phyloP scores from a whole-genome alignment of 2,329 filamentous ascomycete species.

The Lomentospora prolificans region DNA sequence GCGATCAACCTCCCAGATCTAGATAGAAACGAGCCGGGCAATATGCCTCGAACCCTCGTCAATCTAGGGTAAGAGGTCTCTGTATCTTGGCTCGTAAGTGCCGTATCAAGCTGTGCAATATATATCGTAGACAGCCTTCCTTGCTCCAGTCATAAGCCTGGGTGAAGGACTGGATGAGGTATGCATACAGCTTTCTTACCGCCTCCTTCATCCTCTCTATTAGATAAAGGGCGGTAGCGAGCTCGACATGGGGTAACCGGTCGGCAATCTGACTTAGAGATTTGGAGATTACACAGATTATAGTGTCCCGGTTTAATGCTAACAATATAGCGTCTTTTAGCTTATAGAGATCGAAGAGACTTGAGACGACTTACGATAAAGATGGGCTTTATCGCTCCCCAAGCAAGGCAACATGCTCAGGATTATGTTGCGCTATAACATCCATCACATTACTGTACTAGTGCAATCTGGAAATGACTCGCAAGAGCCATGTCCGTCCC shows the following conservation, averaged over 20 bases:
- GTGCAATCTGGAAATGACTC: neutral
- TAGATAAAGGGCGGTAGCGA: neutral
- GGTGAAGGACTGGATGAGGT: neutral
- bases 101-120: neutral
- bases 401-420: conserved; percentile 16
- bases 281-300: neutral
- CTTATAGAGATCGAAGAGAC: neutral
- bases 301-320: neutral
- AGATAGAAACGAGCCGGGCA: neutral
- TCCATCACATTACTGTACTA: conserved; percentile 14
- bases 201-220: neutral
- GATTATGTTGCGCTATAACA: conserved; percentile 16
- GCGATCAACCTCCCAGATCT: neutral
- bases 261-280: neutral
- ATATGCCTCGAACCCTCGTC: neutral
- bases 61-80: neutral
- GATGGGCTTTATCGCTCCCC: conserved; percentile 17
- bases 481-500: neutral
- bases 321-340: too few relatives aligned
- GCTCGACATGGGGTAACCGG: neutral
- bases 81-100: neutral
- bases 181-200: neutral
- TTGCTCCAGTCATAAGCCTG: neutral
- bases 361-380: conserved; percentile 15
- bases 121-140: neutral